These are phyloP conservation scores for Dendrobium catenatum DNA, from an alignment of 106 monocot genomes.

Conservation along the genomic window DNA sequence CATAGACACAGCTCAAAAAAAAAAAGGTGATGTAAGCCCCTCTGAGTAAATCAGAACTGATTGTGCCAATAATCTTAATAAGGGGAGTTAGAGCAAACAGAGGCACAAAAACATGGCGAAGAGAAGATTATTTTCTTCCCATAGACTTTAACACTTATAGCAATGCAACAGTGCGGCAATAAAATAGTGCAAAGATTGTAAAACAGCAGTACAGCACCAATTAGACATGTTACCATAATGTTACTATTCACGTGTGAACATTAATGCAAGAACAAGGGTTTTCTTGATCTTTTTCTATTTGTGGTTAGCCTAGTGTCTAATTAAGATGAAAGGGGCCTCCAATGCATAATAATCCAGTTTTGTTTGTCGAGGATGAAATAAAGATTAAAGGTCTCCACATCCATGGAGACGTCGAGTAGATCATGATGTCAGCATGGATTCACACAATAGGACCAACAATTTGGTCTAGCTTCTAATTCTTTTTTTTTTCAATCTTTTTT, in stretches of 20 bases:
- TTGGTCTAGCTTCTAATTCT: background rate
- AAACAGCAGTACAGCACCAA: background rate
- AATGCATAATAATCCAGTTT: background rate
- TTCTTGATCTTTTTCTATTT: background rate
- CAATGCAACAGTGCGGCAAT: background rate
- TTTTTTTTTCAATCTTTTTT: background rate
- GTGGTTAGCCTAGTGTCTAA: background rate
- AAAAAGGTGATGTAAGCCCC: background rate
- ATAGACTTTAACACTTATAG: background rate
- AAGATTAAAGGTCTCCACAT: background rate
- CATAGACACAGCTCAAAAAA: background rate
- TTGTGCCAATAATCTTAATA: background rate
- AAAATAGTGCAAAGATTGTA: background rate
- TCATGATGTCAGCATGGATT: background rate
- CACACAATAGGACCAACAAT: background rate
- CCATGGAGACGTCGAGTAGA: background rate
- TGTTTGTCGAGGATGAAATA: background rate
- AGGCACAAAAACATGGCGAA: background rate
- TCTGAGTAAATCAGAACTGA: background rate
- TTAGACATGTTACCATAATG: background rate
- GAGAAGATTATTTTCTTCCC: background rate
- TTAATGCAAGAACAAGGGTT: background rate
- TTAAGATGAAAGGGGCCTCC: background rate
- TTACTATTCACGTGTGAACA: background rate
- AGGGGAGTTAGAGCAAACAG: background rate